Evolutionary conservation across 352 stramenopile species (phyloP).

Genomic region (Blastocystis sp.): DNA sequence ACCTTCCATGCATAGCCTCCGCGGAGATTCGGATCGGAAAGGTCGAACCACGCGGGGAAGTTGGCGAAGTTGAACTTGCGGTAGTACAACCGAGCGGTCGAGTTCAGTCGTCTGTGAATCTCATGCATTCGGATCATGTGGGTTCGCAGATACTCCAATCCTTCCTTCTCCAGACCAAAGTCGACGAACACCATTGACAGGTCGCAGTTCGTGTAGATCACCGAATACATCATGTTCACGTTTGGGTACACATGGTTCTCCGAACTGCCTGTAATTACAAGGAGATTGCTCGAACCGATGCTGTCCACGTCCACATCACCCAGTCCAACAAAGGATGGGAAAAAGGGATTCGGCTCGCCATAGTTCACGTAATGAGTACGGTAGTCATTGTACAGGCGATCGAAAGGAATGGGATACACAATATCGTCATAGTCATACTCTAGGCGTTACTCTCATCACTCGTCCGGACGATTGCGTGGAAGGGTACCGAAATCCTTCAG

Average conservation of each 20-base stretch:
- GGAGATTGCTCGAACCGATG: neutral
- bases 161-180: neutral
- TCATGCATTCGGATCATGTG: neutral
- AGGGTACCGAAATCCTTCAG: neutral
- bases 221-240: conserved; percentile 17
- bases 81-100: conserved; percentile 15
- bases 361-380: neutral
- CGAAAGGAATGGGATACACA: conserved; percentile 16
- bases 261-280: conserved; percentile 16
- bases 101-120: neutral
- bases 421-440: conserved; percentile 9
- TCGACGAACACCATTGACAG: conserved; percentile 26
- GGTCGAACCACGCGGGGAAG: neutral
- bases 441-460: neutral
- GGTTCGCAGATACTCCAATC: neutral
- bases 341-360: neutral
- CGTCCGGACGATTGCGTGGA: neutral
- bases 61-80: conserved; percentile 40
- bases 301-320: neutral
- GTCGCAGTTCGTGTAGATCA: neutral
- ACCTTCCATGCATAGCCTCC: conserved; percentile 36
- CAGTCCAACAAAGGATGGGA: neutral
- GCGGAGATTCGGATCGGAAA: neutral
- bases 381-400: neutral
- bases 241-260: conserved; percentile 5